These are phyloP conservation scores for Heliamphora pulchella DNA, from an alignment of 179 eudicot species.

Conservation along the genomic window DNA sequence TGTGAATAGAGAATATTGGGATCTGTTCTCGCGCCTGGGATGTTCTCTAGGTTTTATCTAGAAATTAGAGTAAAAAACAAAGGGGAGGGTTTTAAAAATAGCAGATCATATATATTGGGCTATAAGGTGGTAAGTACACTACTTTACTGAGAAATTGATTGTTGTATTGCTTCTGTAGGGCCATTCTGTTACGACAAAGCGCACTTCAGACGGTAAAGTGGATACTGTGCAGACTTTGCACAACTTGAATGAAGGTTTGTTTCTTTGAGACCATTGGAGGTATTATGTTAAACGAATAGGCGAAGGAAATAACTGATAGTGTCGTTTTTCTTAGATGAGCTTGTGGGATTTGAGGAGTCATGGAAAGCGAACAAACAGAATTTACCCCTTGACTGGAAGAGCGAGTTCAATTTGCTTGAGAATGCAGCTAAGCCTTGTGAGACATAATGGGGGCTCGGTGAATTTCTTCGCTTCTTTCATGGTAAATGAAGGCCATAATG, in stretches of 20 bases:
- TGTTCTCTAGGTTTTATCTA: not conserved
- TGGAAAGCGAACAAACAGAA: slow-evolving; percentile 29
- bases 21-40: not conserved
- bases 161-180: slow-evolving; percentile 26
- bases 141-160: slow-evolving; percentile 1
- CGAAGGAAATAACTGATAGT: not conserved
- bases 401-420: slow-evolving; percentile 22
- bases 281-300: not conserved
- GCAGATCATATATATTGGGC: not conserved
- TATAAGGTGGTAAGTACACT: not conserved
- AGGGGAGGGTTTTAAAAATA: not conserved
- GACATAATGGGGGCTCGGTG: not conserved
- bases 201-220: slow-evolving; percentile 30
- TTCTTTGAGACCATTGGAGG: not conserved
- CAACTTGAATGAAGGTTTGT: slow-evolving; percentile 45
- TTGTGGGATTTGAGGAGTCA: slow-evolving; percentile 31
- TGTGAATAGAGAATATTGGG: not conserved
- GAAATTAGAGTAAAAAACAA: not conserved
- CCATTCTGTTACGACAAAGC: slow-evolving; percentile 38
- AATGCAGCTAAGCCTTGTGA: slow-evolving; percentile 20
- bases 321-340: slow-evolving; percentile 19
- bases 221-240: slow-evolving; percentile 47
- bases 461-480: not conserved
- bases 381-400: slow-evolving; percentile 21
- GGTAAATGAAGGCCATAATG: not conserved